A percentile compares a stretch with the other conserved stretches of the same genome.
Evolutionary conservation across 441 rosid genomes (phyloP).

Genomic region (Geranium incanum): DNA sequence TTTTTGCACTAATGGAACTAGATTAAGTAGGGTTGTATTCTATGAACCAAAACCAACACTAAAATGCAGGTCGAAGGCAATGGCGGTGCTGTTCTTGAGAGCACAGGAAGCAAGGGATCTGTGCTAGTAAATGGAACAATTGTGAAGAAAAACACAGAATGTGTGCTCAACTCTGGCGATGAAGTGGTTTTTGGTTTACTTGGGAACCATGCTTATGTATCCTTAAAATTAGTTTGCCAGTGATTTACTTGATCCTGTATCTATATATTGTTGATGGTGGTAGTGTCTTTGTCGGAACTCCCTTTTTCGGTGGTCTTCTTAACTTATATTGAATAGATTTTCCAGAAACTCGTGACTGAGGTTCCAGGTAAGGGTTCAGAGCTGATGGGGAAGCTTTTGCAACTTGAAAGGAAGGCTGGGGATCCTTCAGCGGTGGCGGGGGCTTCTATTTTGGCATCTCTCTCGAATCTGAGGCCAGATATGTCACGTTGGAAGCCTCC

Average conservation of each 20-base stretch:
- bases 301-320: not conserved
- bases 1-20: slow-evolving; percentile 4
- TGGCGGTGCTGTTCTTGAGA: slow-evolving; percentile 30
- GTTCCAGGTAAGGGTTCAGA: slow-evolving; percentile 68
- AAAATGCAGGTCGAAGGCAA: slow-evolving; percentile 28
- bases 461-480: slow-evolving; percentile 56
- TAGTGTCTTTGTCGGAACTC: not conserved
- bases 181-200: slow-evolving; percentile 68
- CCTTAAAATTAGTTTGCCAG: slow-evolving; percentile 37
- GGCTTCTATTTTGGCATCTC: slow-evolving; percentile 86
- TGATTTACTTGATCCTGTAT: not conserved
- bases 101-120: slow-evolving; percentile 67
- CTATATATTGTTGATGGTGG: slow-evolving; percentile 15
- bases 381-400: slow-evolving; percentile 63
- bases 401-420: slow-evolving; percentile 69
- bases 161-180: slow-evolving; percentile 63
- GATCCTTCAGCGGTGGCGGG: slow-evolving; percentile 81
- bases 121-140: slow-evolving; percentile 80
- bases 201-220: slow-evolving; percentile 91
- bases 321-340: slow-evolving; percentile 45
- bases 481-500: slow-evolving; percentile 51
- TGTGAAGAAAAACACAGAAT: slow-evolving; percentile 3
- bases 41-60: not conserved
- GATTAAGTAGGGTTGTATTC: slow-evolving; percentile 7
- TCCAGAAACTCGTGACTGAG: slow-evolving; percentile 67